Evolutionary conservation across 2,329 filamentous ascomycete species (phyloP), one percentile per base, ranked within the genome.

Genomic region (Fusarium luffae): DNA sequence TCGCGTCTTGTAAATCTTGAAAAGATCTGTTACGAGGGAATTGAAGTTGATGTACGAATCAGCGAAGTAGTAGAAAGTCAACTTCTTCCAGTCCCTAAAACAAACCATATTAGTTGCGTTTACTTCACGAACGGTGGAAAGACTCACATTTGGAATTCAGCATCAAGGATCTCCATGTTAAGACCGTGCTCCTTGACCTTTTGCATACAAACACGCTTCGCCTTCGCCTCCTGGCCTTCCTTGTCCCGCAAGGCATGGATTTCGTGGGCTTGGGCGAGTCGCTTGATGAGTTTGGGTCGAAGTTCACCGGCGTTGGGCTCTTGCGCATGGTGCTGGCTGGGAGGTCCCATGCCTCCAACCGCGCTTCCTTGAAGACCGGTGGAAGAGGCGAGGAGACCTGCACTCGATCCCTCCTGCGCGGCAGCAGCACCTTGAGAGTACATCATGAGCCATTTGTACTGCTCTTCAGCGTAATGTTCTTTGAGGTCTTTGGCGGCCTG

Each of bases 41-140:
- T 99, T 99, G 86, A 99, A 99, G 82, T 98, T 98, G 85, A 99
- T 97, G 79, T 99, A 99, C 1, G 93, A 90, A 77, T 98, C 94
- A 56, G 96, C 95, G 78, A 98, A 99, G 82, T 98, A 99, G 83
- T 98, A 99, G 81, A 98, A 98, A 0, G 97, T 99, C 59, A 99
- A 84, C 79, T 99, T 99, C 82, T 98, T 97, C 90, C 94, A 98
- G 79, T 99, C 96, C 90, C 95, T 98, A 74, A 18, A 19, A 41
- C 70, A 70, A 48, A 52, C 25, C 8, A 43, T 32, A 49, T 75
- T 28, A 72, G 66, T 37, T 18, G 10, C n/a, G 18, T 41, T 41
- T 32, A 27, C 12, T 32, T 41, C 13, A 32, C 4, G 23, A 14
- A 16, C 13, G 14, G 25, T 14, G 40, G 4, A 12, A 23, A n/a